Conservation (phyloP, 176 grass and related monocot genomes). For the Cenchrus fungigraminus region DNA sequence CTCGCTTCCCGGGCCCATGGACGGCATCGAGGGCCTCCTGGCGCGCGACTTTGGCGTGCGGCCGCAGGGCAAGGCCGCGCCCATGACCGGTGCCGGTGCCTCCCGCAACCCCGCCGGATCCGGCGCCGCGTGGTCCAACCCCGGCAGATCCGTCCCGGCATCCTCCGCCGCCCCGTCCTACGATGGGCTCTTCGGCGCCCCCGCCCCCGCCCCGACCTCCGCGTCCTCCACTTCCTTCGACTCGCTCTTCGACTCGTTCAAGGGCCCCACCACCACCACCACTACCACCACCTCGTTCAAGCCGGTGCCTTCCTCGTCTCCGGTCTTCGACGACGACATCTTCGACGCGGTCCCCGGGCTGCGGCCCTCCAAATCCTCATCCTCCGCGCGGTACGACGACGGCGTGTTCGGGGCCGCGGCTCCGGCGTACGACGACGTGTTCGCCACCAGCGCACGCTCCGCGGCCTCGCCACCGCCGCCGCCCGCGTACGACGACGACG, state of each 20-base stretch:
- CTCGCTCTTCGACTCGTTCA: constrained; percentile 58
- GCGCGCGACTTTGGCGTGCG: constrained; percentile 78
- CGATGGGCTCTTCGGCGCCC: constrained; percentile 51
- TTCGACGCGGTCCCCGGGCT: constrained; percentile 47
- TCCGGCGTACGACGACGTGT: constrained; percentile 67
- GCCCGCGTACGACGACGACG: constrained; percentile 68
- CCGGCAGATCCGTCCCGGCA: constrained; percentile 52
- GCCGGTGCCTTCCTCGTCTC: constrained; percentile 9
- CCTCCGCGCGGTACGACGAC: constrained; percentile 48
- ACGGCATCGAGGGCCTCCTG: constrained; percentile 80
- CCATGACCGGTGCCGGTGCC: constrained; percentile 41
- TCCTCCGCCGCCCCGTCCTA: constrained; percentile 44
- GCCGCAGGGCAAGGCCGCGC: constrained; percentile 72
- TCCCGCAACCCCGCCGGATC: constrained; percentile 47
- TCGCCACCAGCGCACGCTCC: constrained; percentile 37
- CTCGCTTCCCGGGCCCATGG: constrained; percentile 40
- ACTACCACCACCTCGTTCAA: constrained; percentile 23
- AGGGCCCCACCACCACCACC: constrained; percentile 10
- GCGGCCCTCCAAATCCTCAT: constrained; percentile 25
- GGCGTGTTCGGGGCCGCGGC: constrained; percentile 48
- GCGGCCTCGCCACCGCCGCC: constrained; percentile 17
- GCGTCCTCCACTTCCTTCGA: constrained; percentile 44
- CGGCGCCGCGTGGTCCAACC: constrained; percentile 30
- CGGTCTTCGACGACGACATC: constrained; percentile 58
- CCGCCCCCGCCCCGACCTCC: constrained; percentile 6